Conservation (phyloP, 805 yeast genomes). For the Candida lessepsii region DNA sequence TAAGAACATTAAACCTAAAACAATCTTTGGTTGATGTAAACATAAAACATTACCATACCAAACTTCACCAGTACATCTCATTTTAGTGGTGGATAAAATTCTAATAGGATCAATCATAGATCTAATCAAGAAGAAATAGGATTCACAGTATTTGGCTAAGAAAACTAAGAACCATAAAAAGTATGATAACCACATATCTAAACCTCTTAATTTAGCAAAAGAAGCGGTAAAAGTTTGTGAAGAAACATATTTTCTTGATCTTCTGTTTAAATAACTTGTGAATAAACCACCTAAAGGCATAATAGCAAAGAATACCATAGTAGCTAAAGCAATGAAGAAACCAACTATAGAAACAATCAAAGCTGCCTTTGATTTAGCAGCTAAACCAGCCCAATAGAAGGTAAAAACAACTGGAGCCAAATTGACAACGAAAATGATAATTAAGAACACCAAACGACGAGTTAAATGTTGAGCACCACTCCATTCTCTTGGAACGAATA, state of each 20-base stretch:
- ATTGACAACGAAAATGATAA: constrained; percentile 64
- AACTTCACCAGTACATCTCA: constrained; percentile 95
- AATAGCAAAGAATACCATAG: constrained; percentile 80
- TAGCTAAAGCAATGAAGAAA: constrained; percentile 83
- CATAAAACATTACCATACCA: constrained; percentile 82
- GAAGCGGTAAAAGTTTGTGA: constrained; percentile 96
- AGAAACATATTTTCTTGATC: constrained; percentile 84
- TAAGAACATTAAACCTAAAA: constrained; percentile 86
- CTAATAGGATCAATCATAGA: constrained; percentile 94
- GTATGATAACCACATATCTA: constrained; percentile 96
- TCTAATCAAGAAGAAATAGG: constrained; percentile 86
- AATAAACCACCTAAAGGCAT: constrained; percentile 98
- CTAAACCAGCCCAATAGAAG: constrained; percentile 73
- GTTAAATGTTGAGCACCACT: constrained; percentile 97
- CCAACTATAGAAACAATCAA: constrained; percentile 78
- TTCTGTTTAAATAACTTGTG: constrained; percentile 85
- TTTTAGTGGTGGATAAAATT: constrained; percentile 73
- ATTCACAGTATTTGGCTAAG: constrained; percentile 84
- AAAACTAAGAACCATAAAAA: constrained; percentile 87
- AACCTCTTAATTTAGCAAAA: constrained; percentile 74
- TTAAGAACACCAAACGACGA: constrained; percentile 78
- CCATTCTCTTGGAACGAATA: constrained; percentile 96
- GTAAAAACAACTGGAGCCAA: constrained; percentile 85
- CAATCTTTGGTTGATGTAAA: constrained; percentile 82
- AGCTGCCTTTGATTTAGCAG: constrained; percentile 68